Evolutionary conservation across 805 yeast genomes (phyloP).

Genomic region (Starmerella floricola): DNA sequence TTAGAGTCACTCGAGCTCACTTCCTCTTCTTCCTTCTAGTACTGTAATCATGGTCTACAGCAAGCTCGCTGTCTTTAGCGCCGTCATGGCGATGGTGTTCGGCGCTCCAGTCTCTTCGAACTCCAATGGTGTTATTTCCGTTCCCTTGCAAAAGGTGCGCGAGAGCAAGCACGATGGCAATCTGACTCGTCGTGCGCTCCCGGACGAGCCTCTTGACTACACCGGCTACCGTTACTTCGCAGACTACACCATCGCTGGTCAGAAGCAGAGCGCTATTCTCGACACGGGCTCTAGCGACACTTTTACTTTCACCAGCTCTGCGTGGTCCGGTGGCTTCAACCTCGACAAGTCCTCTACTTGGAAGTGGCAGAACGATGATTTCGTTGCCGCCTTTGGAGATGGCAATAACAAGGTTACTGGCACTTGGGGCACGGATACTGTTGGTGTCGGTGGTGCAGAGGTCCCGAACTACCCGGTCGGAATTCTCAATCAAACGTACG

Average conservation of each 20-base stretch:
- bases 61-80: not conserved
- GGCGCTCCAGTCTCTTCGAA: not conserved
- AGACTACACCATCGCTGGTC: slow-evolving; percentile 36
- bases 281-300: slow-evolving; percentile 66
- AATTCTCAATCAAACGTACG: slow-evolving; percentile 50
- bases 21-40: too few species aligned
- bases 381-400: slow-evolving; percentile 8
- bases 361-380: slow-evolving; percentile 6
- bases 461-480: slow-evolving; percentile 52
- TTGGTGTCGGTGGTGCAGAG: slow-evolving; percentile 41
- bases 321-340: slow-evolving; percentile 21
- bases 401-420: slow-evolving; percentile 34
- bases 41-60: too few species aligned
- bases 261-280: slow-evolving; percentile 35
- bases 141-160: not conserved
- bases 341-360: slow-evolving; percentile 21
- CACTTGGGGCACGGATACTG: slow-evolving; percentile 47
- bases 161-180: too few species aligned
- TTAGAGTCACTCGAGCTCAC: too few species aligned
- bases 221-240: slow-evolving; percentile 17
- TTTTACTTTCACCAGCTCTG: slow-evolving; percentile 38
- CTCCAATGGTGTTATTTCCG: not conserved
- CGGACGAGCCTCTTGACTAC: slow-evolving; percentile 1
- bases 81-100: not conserved
- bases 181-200: not conserved